Evolutionary conservation across 2,329 filamentous ascomycete species (phyloP), one percentile per base, ranked within the genome.

Genomic region (Xylariales sp.): DNA sequence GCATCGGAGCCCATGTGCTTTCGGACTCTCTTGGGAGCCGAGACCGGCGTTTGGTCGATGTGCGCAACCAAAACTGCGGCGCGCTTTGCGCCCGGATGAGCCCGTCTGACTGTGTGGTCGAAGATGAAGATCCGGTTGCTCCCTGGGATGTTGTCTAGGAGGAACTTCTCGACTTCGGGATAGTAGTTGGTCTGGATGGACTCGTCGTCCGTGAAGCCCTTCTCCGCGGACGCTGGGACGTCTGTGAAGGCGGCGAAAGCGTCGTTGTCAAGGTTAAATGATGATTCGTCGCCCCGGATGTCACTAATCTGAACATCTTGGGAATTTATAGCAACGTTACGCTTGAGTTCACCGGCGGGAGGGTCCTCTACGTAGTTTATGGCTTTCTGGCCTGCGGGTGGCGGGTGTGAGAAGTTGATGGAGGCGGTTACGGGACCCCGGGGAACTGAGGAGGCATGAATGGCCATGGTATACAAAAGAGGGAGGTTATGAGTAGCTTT

Each of bases 51-150:
- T 64, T 95, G 89, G 60, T 95, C 89, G 47, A 95, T 85, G 62
- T 95, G 89, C 0, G 86, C 86, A 29, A 76, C 64, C 10, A 71
- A 77, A 0, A 94, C 88, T 2, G 89, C 88, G 2, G 67, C 70
- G 35, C 88, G 78, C n/a, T 63, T 61, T 0, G 84, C 76, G 40
- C 68, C 62, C 0, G 80, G 74, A 2, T 63, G 58, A 9, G 78
- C 70, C 31, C 85, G 78, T n/a, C 89, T 84, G 60, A 95, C 79
- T 6, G 88, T 95, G 68, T 95, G 86, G 69, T 95, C 88, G 65
- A 95, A 95, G 57, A 95, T 68, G 51, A 87, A 69, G 21, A 95
- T 70, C 4, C 74, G 72, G 43, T 76, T 72, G 19, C 78, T 74
- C 40, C 84, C 86, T 0, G 83, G 80, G 12, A 94, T 70, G 43